Evolutionary conservation across 2,329 filamentous ascomycete genomes (phyloP), one percentile per base, ranked within the genome.

Genomic region (Polytolypa hystricis): DNA sequence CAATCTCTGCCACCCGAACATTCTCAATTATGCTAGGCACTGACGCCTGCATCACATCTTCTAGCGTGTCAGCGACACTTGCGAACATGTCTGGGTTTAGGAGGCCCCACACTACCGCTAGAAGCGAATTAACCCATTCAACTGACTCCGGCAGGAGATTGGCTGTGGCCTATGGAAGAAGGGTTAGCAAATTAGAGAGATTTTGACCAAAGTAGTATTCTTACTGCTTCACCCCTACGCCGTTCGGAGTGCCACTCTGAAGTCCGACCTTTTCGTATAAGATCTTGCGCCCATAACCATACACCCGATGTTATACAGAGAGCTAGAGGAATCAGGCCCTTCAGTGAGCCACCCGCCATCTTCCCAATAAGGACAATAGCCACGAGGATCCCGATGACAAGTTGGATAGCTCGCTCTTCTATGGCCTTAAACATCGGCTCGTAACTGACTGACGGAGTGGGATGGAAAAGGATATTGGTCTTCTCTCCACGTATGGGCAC

Each of bases 41-140:
- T 0, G 85, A 94, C 14, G 87, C 89, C 56, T 93, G 86, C 89
- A 96, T 96, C 47, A 96, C 83, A 56, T 96, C 89, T 61, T 91
- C 84, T 4, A 91, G 73, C 9, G 84, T 95, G 54, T 96, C 91
- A n/a, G 87, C 87, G 6, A 95, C 74, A 4, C 76, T 75, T n/a
- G 76, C 68, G 57, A 98, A 91, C 82, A 96, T 93, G 29, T 96
- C 89, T 0, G 91, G 89, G 52, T 96, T 93, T 45, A 95, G 79
- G 3, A 96, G 66, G 1, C 84, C 83, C 91, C 91, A 98, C 29
- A 91, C 71, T 28, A 94, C 74, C 2, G 74, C 75, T 3, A 96
- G 61, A 34, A 91, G 74, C 0, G 84, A 87, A 57, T 98, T 98
- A 73, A 98, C 81, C 91, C 91, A 96, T 55, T 87, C 81, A 5